These are phyloP conservation scores for Colletotrichum sp. DNA, from an alignment of 2,329 filamentous ascomycete genomes.

Conservation along the genomic window DNA sequence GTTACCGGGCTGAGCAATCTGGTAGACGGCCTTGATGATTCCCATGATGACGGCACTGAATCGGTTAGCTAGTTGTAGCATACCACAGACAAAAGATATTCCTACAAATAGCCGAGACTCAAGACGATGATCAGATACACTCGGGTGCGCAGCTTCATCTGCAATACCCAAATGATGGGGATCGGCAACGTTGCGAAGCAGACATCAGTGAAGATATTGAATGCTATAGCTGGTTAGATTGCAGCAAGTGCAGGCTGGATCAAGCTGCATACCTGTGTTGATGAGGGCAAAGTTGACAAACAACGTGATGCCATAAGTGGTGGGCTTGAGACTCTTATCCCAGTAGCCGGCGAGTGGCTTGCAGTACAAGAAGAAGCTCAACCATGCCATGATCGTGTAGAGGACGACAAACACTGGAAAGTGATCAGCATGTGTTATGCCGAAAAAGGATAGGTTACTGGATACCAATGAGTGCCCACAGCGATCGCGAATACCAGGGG, in stretches of 20 bases:
- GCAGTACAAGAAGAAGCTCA: conserved; percentile 28
- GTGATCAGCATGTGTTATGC: background rate
- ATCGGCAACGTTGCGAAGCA: conserved; percentile 47
- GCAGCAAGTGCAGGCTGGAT: background rate
- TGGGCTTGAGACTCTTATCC: conserved; percentile 20
- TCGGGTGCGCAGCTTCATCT: conserved; percentile 40
- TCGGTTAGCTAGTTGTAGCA: background rate
- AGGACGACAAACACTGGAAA: conserved; percentile 22
- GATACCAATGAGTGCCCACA: conserved; percentile 28
- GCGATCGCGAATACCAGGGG: conserved; percentile 27
- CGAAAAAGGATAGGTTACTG: background rate
- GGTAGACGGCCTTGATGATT: conserved; percentile 42
- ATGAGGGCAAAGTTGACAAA: conserved; percentile 47
- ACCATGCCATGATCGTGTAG: conserved; percentile 25
- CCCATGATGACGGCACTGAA: conserved; percentile 42
- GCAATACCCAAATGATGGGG: conserved; percentile 45
- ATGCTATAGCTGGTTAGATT: conserved; percentile 24
- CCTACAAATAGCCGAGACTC: conserved; percentile 46
- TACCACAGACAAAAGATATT: background rate
- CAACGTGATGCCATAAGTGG: conserved; percentile 22
- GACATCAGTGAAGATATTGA: conserved; percentile 49
- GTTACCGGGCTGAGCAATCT: conserved; percentile 35
- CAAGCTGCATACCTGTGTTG: background rate
- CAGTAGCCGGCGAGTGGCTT: conserved; percentile 26
- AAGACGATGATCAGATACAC: conserved; percentile 45